Evolutionary conservation across 2,329 filamentous ascomycete genomes (phyloP), one percentile per base, ranked within the genome.

Genomic region (Macrophomina pseudophaseolina): DNA sequence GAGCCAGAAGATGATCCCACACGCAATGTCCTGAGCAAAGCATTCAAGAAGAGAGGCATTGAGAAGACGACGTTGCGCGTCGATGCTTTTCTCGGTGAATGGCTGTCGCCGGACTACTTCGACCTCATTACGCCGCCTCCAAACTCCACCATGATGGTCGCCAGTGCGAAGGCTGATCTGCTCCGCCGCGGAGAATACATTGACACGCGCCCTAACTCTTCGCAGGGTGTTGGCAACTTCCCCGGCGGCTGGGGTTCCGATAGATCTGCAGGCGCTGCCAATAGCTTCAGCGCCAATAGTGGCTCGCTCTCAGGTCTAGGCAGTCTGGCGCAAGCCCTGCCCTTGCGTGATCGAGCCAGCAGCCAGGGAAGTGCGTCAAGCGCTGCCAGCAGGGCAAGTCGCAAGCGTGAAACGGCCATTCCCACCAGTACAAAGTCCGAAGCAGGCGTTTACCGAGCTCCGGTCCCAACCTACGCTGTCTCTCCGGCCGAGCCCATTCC

Each of bases 1-100:
- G 76, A 80, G 68, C 77, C 78, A 1, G 73, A 74, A 44, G 71
- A 78, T 65, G 76, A 80, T 65, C 73, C 79, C 33, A 76, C 75
- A 18, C 74, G 78, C 46, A 75, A 78, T 23, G 72, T 74, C 9
- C 69, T 71, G 33, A 68, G 76, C 23, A 78, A 76, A 59, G 70
- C 73, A 7, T 65, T 76, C n/a, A 72, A 70, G 23, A 74, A 74
- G 12, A 73, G 74, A 40, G 76, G 75, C 5, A 77, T 78, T 33
- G 72, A 78, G 32, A 74, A 74, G 68, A 74, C 75, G 12, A 64
- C 76, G 9, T 80, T 99, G 56, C 90, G 95, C 0, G 85, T 99
- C 5, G 95, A 99, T 79, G 91, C 94, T 0, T 97, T 96, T 74
- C 84, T 99, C 0, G 94, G 95, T 58, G 95, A 99, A 83, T 99